Base-by-base conservation (phyloP, 805 yeast species). In the Metschnikowia shivogae region DNA sequence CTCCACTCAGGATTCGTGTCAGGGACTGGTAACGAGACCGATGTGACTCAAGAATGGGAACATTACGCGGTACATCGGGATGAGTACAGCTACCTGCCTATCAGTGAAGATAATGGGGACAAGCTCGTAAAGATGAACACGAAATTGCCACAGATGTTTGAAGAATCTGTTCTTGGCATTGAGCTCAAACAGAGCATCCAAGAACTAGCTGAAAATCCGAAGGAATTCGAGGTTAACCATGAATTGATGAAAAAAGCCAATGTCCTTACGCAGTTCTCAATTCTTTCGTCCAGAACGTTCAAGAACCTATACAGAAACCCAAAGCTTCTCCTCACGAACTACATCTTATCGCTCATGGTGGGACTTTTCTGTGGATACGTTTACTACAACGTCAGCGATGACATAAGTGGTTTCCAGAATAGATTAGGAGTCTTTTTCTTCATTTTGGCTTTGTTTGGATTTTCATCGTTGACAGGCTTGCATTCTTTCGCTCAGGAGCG, bases 381-480 rank as follows among this genome's bases (percentile, higher is more conserved):
- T 34, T 93, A 93, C 63, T 92, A 83, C 66, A 75, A 89, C 58
- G 82, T 92, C 22, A 72, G 82, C 34, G 86, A 89, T 60, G 97
- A 92, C 62, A 92, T 93, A 44, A 82, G 96, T 57, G 99, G 99
- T 0, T 93, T 93, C 72, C 99, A 93, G 64, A 93, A 93, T 65
- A 76, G 99, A 56, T 73, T 93, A 52, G 99, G 99, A 0, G 71
- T 93, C 48, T 93, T 93, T 65, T 92, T 93, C 72, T 93, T 93
- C 64, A 67, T 90, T 42, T 72, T 93, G 49, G 88, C 98, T 3
- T 78, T 90, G 57, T 90, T 93, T 70, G 99, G 99, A 0, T 93
- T 93, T 63, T 84, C 95, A 1, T 85, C 98, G 0, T 74, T 93
- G 57, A 92, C 98, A 0, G 95, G 97, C 0, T 70, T 93, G 43